phyloP scores from a whole-genome alignment of 805 yeast genomes.

The Starmerella cellae region DNA sequence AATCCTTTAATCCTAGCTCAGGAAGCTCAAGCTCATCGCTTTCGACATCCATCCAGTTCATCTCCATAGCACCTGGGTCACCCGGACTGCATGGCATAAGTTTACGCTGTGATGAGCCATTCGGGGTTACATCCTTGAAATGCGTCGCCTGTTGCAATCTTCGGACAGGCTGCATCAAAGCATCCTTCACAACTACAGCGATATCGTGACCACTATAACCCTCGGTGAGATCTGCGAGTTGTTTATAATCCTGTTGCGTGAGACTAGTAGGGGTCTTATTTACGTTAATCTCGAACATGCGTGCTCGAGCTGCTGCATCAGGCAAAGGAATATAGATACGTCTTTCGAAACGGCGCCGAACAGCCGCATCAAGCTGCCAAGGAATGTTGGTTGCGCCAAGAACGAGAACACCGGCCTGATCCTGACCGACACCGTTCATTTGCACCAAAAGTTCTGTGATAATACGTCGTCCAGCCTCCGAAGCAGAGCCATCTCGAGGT shows the following conservation, averaged over 20 bases:
- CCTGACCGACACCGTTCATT: conserved; percentile 98
- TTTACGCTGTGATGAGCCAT: conserved; percentile 26
- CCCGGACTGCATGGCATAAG: conserved; percentile 96
- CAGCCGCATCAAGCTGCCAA: conserved; percentile 97
- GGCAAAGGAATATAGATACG: conserved; percentile 93
- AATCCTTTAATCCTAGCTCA: conserved; percentile 76
- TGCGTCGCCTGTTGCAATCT: conserved; percentile 94
- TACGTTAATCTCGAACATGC: conserved; percentile 88
- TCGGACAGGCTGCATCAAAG: conserved; percentile 94
- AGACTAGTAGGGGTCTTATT: conserved; percentile 80
- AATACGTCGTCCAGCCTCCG: conserved; percentile 91
- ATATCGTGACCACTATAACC: conserved; percentile 97
- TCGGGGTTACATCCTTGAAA: conserved; percentile 46
- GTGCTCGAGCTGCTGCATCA: conserved; percentile 78
- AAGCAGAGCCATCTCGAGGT: conserved; percentile 94
- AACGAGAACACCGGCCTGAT: conserved; percentile 80
- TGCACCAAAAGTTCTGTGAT: conserved; percentile 92
- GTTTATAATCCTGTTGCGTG: conserved; percentile 55
- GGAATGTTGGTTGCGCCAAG: conserved; percentile 97
- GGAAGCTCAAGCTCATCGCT: conserved; percentile 88
- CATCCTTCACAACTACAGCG: conserved; percentile 93
- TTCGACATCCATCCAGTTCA: conserved; percentile 86
- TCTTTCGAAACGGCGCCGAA: conserved; percentile 88
- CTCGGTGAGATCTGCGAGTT: conserved; percentile 83
- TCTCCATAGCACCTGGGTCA: conserved; percentile 69